These are phyloP conservation scores for Tetragonia tetragonoides DNA, from an alignment of 148 eudicot genomes.

Conservation along the genomic window DNA sequence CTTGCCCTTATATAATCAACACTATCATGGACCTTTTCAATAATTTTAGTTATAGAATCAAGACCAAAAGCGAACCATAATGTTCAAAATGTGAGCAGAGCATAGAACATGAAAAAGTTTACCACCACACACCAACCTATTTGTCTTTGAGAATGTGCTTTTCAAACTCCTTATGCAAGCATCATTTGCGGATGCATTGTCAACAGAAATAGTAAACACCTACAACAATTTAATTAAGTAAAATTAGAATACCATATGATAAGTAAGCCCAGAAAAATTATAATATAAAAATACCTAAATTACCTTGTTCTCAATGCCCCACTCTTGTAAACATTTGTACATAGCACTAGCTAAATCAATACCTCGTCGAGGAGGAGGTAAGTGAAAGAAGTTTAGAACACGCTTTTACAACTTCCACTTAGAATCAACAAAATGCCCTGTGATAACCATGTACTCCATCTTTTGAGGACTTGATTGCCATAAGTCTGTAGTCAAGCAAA, in stretches of 20 bases:
- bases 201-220: constrained; percentile 5
- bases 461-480: constrained; percentile 12
- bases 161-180: constrained; percentile 4
- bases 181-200: constrained; percentile 28
- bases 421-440: constrained; percentile 8
- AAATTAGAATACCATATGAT: not conserved
- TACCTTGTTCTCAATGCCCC: constrained; percentile 14
- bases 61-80: constrained; percentile 18
- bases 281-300: not conserved
- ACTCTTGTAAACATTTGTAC: not conserved
- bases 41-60: not conserved
- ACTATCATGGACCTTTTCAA: constrained; percentile 17
- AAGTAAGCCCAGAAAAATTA: not conserved
- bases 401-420: constrained; percentile 13
- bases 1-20: constrained; percentile 14
- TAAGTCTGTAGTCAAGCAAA: constrained; percentile 16
- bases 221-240: not conserved
- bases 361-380: constrained; percentile 13
- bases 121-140: constrained; percentile 14
- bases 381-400: constrained; percentile 6
- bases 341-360: not conserved
- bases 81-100: constrained; percentile 23
- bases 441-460: constrained; percentile 6
- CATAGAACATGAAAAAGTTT: constrained; percentile 22
- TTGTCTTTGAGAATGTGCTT: not conserved